Percentiles rank a stretch among this genome's conserved stretches.
Conservation (phyloP, 352 stramenopile species). For the Detonula confervacea region DNA sequence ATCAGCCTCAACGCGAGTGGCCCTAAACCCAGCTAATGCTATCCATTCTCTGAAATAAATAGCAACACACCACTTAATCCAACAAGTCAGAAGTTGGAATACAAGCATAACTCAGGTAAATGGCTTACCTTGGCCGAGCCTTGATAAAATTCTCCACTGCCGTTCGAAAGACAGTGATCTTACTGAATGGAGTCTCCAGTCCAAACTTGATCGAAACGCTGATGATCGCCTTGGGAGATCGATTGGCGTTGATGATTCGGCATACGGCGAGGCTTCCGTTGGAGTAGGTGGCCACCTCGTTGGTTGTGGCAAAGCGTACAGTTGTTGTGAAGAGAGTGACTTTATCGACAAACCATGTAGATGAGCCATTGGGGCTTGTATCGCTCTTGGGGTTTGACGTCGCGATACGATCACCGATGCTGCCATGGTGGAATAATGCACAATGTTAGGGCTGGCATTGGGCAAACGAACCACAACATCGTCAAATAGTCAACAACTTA, state of each 20-base stretch:
- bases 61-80: too few species aligned
- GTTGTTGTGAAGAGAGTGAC: slow-evolving; percentile 72
- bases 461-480: not conserved
- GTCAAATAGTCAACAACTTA: slow-evolving; percentile 45
- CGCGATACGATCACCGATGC: slow-evolving; percentile 67
- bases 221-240: slow-evolving; percentile 66
- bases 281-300: slow-evolving; percentile 69
- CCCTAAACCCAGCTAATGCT: slow-evolving; percentile 61
- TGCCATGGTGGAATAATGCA: not conserved
- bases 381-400: slow-evolving; percentile 52
- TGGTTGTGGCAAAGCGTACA: slow-evolving; percentile 60
- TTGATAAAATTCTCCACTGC: slow-evolving; percentile 73
- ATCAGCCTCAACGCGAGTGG: slow-evolving; percentile 67
- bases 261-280: slow-evolving; percentile 69
- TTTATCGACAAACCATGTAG: slow-evolving; percentile 77
- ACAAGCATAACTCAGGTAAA: too few species aligned
- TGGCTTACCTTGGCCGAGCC: slow-evolving; percentile 56
- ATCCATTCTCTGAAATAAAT: too few species aligned
- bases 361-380: slow-evolving; percentile 48
- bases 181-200: slow-evolving; percentile 55
- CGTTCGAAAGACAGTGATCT: slow-evolving; percentile 66
- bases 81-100: too few species aligned
- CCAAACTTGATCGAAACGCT: slow-evolving; percentile 73
- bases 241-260: slow-evolving; percentile 75
- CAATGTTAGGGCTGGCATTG: not conserved